phyloP scores from a whole-genome alignment of 2,329 filamentous ascomycete genomes.

The Ophiostoma sp. region DNA sequence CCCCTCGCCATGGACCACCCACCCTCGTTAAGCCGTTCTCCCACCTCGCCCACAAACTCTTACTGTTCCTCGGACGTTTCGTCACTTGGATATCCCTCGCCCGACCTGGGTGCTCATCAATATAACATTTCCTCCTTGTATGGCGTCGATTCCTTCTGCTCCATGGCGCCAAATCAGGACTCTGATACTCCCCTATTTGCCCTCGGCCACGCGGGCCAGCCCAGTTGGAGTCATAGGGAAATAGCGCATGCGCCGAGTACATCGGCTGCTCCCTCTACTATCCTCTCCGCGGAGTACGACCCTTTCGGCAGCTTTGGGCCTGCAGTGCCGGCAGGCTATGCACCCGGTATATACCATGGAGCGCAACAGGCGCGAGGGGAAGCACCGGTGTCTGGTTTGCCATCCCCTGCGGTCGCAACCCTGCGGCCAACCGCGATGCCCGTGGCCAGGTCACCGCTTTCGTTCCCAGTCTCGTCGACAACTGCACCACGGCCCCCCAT shows the following conservation, averaged over 20 bases:
- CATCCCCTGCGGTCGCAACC: slow-evolving; percentile 10
- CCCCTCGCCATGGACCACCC: slow-evolving; percentile 49
- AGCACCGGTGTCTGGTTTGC: background rate
- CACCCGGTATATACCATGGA: slow-evolving; percentile 48
- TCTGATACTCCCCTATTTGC: slow-evolving; percentile 41
- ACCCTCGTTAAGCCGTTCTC: slow-evolving; percentile 50
- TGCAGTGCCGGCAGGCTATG: slow-evolving; percentile 44
- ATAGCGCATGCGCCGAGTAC: slow-evolving; percentile 45
- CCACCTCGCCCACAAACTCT: slow-evolving; percentile 46
- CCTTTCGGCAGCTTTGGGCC: slow-evolving; percentile 50
- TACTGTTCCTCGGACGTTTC: slow-evolving; percentile 46
- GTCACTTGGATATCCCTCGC: slow-evolving; percentile 50
- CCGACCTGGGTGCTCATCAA: slow-evolving; percentile 45
- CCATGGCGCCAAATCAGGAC: slow-evolving; percentile 42
- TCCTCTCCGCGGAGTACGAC: slow-evolving; percentile 54
- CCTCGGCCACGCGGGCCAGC: slow-evolving; percentile 44
- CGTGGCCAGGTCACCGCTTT: slow-evolving; percentile 36
- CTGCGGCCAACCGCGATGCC: slow-evolving; percentile 36
- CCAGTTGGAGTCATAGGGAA: slow-evolving; percentile 46
- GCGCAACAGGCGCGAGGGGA: slow-evolving; percentile 35
- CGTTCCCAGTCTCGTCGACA: slow-evolving; percentile 34
- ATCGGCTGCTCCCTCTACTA: slow-evolving; percentile 46
- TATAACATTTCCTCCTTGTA: slow-evolving; percentile 48
- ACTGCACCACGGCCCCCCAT: slow-evolving; percentile 30
- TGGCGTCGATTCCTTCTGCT: slow-evolving; percentile 42